These are phyloP conservation scores for Casuarina equisetifolia DNA, from an alignment of 306 rosid genomes.

Conservation along the genomic window DNA sequence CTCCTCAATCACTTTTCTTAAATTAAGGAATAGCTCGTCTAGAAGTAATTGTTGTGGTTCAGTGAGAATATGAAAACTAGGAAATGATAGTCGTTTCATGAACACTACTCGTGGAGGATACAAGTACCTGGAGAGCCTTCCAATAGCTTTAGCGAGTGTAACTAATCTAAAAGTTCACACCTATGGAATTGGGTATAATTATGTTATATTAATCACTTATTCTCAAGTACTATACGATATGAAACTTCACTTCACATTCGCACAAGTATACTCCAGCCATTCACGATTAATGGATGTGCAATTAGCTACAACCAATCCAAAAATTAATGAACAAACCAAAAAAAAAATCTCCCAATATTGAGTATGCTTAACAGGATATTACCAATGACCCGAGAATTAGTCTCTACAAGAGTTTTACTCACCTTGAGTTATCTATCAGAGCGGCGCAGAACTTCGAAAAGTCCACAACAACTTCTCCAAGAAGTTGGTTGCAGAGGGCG, in stretches of 20 bases:
- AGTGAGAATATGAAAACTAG: not conserved
- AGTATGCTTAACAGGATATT: not conserved
- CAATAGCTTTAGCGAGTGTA: too few relatives aligned
- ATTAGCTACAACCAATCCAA: not conserved
- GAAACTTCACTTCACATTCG: too few relatives aligned
- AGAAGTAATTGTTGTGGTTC: not conserved
- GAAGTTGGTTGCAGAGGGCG: slow-evolving; percentile 35
- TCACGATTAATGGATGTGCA: not conserved
- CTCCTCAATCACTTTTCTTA: not conserved
- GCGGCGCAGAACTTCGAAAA: slow-evolving; percentile 48
- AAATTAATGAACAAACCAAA: not conserved
- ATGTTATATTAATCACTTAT: too few relatives aligned
- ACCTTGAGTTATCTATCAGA: slow-evolving; percentile 58
- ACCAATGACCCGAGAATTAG: not conserved
- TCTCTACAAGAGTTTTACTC: slow-evolving; percentile 13
- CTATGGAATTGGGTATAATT: too few relatives aligned
- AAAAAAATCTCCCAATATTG: not conserved
- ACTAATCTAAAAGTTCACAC: too few relatives aligned
- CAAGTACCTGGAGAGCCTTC: too few relatives aligned
- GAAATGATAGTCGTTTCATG: not conserved
- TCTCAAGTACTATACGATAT: too few relatives aligned
- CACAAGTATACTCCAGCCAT: too few relatives aligned
- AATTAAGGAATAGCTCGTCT: not conserved
- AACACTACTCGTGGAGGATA: too few relatives aligned
- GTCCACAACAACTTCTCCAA: slow-evolving; percentile 79